Base-by-base conservation (phyloP, 2,329 filamentous ascomycete genomes). In the Didymella pomorum region DNA sequence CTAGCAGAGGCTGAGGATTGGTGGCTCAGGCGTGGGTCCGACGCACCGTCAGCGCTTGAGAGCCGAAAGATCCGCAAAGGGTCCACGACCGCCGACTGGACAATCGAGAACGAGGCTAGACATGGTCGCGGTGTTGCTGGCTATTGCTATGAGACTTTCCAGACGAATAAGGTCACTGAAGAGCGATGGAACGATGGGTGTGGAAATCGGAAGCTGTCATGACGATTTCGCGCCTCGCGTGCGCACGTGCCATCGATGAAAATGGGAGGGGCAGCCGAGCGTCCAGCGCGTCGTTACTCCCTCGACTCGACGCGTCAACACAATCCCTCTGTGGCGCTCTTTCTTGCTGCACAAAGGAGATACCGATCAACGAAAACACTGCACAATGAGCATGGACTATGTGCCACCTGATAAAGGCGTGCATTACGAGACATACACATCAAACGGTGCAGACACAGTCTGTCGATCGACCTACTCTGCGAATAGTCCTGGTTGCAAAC, bases 1-100 rank as follows among this genome's bases (percentile, higher is more conserved):
- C n/a, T 18, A 20, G 35, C 16, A 35, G 33, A 52, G 51, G 59
- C 55, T 52, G 58, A 58, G 51, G 61, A 67, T 65, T 65, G 67
- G 60, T 64, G 61, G 53, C 50, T 56, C 57, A 41, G 37, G 31
- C 20, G 59, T 58, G 57, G 62, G 59, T 48, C 63, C 42, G 50
- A 65, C 58, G 35, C 42, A 37, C 50, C 52, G 55, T 62, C 60
- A 59, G 59, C 54, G 48, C 46, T 56, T 57, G 50, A 29, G 31
- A 62, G 65, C 66, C 66, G 66, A 54, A 25, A 37, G 58, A 61
- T 56, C 66, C 66, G 65, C 33, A 20, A 29, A 44, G 37, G 28
- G 49, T 37, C 39, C 31, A 53, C 20, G 25, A 29, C 28, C 21
- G 37, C 46, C n/a, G 8, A 25, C 7, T 31, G 12, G 21, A 7